phyloP scores from a whole-genome alignment of 345 rosid genomes.

The Populus ilicifolia region DNA sequence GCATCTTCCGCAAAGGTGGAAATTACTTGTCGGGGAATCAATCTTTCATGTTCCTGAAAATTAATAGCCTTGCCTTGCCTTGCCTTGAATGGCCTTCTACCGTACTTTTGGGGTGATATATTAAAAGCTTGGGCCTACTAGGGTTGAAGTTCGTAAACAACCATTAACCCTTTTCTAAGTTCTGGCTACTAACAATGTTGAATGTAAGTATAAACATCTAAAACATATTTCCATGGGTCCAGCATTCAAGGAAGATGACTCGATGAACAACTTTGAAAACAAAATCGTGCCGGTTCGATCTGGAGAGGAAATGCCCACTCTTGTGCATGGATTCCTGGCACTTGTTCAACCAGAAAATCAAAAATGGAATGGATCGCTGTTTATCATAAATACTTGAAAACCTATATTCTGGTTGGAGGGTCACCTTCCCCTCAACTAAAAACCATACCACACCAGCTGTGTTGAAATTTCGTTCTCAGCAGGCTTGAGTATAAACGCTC shows the following conservation, averaged over 20 bases:
- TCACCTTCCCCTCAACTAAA: constrained; percentile 19
- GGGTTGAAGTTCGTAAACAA: neutral
- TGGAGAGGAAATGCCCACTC: neutral
- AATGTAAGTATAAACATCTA: neutral
- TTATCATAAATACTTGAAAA: neutral
- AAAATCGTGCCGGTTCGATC: neutral
- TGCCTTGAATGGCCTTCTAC: too few relatives aligned
- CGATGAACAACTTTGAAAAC: constrained; percentile 3
- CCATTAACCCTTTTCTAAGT: too few relatives aligned
- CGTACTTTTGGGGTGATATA: neutral
- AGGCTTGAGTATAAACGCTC: too few relatives aligned
- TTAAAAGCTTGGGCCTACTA: neutral
- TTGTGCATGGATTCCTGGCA: neutral
- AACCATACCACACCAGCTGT: constrained; percentile 1
- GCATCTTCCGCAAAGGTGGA: too few relatives aligned
- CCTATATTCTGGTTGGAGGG: constrained; percentile 21
- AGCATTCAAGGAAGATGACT: neutral
- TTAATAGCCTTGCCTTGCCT: too few relatives aligned
- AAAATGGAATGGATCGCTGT: neutral
- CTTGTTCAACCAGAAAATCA: neutral
- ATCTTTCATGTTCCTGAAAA: too few relatives aligned
- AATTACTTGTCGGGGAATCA: too few relatives aligned
- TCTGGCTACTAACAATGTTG: neutral
- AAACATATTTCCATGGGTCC: neutral
- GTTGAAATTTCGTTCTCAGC: neutral